Evolutionary conservation across 78 protist species (phyloP).

Genomic region (Cyanophora paradoxa): DNA sequence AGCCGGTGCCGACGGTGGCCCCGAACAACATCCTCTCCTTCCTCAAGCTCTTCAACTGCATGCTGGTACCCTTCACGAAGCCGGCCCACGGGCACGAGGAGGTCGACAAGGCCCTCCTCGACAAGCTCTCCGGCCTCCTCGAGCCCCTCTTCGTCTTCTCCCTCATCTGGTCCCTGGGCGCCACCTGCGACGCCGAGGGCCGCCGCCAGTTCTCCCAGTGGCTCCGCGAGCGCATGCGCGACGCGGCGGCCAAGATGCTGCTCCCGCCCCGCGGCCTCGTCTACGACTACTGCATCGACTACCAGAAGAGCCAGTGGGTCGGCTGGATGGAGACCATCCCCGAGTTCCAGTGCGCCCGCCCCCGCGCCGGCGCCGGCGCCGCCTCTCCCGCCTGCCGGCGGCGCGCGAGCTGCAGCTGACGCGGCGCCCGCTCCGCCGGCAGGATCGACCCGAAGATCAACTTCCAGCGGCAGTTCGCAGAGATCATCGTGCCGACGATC

Average conservation of each 20-base stretch:
- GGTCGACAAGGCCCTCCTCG: not conserved
- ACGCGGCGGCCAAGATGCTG: too few species aligned
- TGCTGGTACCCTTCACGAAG: conserved; percentile 21
- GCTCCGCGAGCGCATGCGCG: conserved; percentile 23
- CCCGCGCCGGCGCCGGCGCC: not conserved
- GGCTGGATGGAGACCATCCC: conserved; percentile 56
- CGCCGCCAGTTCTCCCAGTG: conserved; percentile 26
- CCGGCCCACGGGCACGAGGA: not conserved
- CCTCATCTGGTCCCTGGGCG: conserved; percentile 75
- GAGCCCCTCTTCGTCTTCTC: conserved; percentile 48
- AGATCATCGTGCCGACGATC: conserved; percentile 67
- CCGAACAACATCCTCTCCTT: conserved; percentile 16
- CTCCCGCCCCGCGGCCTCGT: not conserved
- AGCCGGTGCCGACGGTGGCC: conserved; percentile 43
- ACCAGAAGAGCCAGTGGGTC: conserved; percentile 30
- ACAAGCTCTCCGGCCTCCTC: conserved; percentile 14
- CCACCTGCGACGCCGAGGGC: conserved; percentile 26
- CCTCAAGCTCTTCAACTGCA: conserved; percentile 41
- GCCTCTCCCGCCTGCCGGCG: not conserved
- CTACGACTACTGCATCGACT: not conserved
- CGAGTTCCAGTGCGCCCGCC: conserved; percentile 9
- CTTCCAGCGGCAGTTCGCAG: conserved; percentile 7
- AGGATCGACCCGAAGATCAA: not conserved
- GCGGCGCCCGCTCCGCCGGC: not conserved
- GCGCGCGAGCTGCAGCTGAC: not conserved